Conservation (phyloP, 192 early-diverging fungal species). For the Piromyces finnis region DNA sequence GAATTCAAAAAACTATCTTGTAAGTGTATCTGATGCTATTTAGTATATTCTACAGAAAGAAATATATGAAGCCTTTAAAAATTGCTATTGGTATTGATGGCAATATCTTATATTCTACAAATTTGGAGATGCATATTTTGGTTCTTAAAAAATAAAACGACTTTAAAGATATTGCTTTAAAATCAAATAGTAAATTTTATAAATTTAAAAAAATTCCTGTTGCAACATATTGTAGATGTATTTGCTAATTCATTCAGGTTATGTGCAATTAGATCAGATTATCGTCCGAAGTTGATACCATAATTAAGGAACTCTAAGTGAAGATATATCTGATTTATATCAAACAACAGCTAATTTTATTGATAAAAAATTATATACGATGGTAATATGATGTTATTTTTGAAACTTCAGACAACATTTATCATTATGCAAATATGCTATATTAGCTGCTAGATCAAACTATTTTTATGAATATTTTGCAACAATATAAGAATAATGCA, state of each 20-base stretch:
- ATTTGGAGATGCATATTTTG: slow-evolving; percentile 45
- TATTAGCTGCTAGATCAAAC: not conserved
- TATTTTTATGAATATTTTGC: not conserved
- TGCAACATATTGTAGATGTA: not conserved
- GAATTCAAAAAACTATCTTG: slow-evolving; percentile 18
- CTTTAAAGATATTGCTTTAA: not conserved
- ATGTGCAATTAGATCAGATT: not conserved
- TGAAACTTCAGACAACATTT: not conserved
- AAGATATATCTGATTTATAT: not conserved
- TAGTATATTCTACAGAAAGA: slow-evolving; percentile 24
- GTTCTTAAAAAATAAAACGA: slow-evolving; percentile 7
- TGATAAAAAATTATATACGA: not conserved
- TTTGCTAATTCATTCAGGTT: not conserved
- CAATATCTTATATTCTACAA: slow-evolving; percentile 44
- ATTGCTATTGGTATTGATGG: slow-evolving; percentile 52
- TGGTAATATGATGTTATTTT: not conserved
- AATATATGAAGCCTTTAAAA: slow-evolving; percentile 26
- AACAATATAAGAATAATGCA: not conserved
- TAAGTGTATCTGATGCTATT: slow-evolving; percentile 23
- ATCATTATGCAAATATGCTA: not conserved
- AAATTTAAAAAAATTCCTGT: not conserved
- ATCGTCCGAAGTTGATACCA: not conserved
- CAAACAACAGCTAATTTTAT: not conserved
- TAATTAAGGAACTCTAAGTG: not conserved
- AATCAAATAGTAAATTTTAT: not conserved